These are phyloP conservation scores for Moringa oleifera DNA, from an alignment of 345 rosid species.

Conservation along the genomic window DNA sequence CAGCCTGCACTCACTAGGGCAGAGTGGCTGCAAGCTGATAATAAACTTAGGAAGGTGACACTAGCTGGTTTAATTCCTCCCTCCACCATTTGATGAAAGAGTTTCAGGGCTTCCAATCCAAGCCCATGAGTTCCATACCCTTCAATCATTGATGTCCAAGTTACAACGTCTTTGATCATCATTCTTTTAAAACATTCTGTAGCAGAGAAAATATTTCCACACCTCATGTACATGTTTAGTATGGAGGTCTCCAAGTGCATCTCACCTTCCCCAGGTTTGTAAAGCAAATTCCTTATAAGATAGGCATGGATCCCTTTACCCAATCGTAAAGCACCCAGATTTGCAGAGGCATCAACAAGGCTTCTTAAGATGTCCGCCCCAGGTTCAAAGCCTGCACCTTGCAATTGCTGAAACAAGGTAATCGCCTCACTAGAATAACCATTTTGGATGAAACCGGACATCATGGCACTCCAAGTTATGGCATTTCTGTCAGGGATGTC, in stretches of 20 bases:
- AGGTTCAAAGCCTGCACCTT: conserved; percentile 17
- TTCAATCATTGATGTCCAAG: conserved; percentile 44
- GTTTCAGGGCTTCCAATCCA: conserved; percentile 22
- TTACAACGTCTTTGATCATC: conserved; percentile 22
- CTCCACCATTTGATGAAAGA: conserved; percentile 27
- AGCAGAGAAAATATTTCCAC: conserved; percentile 30
- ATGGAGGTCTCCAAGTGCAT: conserved; percentile 19
- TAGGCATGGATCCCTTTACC: conserved; percentile 35
- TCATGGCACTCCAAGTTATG: conserved; percentile 29
- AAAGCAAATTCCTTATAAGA: conserved; percentile 15
- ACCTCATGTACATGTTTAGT: conserved; percentile 30
- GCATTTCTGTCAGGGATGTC: conserved; percentile 20
- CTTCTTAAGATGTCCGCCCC: conserved; percentile 20
- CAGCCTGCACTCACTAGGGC: conserved; percentile 31
- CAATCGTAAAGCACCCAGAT: conserved; percentile 21
- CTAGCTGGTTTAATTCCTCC: conserved; percentile 20
- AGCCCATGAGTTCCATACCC: conserved; percentile 34
- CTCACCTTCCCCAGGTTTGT: conserved; percentile 10
- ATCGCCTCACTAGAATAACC: conserved; percentile 25
- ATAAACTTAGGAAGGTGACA: conserved; percentile 30
- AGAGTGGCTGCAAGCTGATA: conserved; percentile 34
- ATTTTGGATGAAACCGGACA: conserved; percentile 29
- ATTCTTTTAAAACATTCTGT: conserved; percentile 25
- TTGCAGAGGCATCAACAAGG: conserved; percentile 22
- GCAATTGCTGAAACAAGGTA: conserved; percentile 23